phyloP scores from a whole-genome alignment of 768 basidiomycete genomes.

The Tricholoma saponaceum region DNA sequence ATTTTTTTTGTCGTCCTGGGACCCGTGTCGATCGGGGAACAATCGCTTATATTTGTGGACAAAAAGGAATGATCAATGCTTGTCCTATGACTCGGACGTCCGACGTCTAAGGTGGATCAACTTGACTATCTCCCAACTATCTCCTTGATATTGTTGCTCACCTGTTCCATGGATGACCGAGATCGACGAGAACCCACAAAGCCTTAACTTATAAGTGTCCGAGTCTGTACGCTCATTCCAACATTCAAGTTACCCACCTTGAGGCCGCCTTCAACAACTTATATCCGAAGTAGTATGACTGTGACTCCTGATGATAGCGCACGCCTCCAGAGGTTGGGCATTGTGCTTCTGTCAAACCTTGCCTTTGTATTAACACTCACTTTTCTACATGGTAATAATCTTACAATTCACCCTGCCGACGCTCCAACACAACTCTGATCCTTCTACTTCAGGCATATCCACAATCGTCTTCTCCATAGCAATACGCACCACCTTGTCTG shows the following conservation, averaged over 20 bases:
- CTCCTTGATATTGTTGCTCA: too few relatives aligned
- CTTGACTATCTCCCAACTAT: too few relatives aligned
- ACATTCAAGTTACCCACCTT: background rate
- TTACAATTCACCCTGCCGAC: background rate
- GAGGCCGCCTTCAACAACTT: background rate
- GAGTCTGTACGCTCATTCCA: background rate
- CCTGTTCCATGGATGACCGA: too few relatives aligned
- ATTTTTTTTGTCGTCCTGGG: too few relatives aligned
- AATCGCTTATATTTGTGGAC: too few relatives aligned
- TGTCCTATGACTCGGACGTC: too few relatives aligned
- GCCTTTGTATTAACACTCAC: background rate
- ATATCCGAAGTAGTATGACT: background rate
- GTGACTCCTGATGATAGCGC: background rate
- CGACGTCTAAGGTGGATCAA: too few relatives aligned
- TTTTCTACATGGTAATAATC: background rate
- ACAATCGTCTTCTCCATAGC: background rate
- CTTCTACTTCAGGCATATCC: background rate
- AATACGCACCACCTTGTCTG: background rate
- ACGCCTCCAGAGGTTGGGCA: background rate
- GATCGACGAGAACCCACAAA: background rate
- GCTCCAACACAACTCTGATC: background rate
- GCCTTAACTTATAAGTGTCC: background rate
- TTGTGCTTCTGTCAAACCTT: background rate
- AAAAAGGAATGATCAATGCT: too few relatives aligned
- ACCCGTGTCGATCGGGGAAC: too few relatives aligned